Conservation (phyloP, 202 grass and related monocot species). For the Elaeis oleifera region DNA sequence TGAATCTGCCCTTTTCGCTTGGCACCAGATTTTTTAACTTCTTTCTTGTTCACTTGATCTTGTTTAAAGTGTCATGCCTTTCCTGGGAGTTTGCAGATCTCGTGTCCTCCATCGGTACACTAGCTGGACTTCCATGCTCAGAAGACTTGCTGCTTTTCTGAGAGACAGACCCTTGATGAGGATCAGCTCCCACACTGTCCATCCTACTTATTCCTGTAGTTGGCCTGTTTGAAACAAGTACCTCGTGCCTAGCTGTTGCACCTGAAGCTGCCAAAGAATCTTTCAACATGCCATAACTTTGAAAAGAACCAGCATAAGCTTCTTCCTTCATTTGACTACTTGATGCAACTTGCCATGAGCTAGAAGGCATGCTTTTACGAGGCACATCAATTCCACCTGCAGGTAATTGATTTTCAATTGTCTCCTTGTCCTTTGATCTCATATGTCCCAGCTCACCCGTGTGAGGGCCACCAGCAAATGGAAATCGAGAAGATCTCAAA, state of each 20-base stretch:
- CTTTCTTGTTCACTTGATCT: conserved; percentile 70
- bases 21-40: conserved; percentile 28
- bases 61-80: conserved; percentile 53
- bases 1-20: conserved; percentile 80
- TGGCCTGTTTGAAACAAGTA: conserved; percentile 33
- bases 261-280: conserved; percentile 31
- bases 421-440: conserved; percentile 70
- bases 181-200: conserved; percentile 43
- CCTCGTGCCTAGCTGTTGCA: conserved; percentile 31
- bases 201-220: conserved; percentile 37
- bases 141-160: conserved; percentile 70
- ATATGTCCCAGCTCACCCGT: conserved; percentile 44
- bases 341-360: conserved; percentile 62
- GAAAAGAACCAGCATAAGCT: conserved; percentile 27
- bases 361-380: conserved; percentile 42
- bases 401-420: conserved; percentile 40
- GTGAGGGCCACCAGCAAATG: conserved; percentile 56
- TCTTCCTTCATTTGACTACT: conserved; percentile 39
- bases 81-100: conserved; percentile 94
- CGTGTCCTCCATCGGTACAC: conserved; percentile 73
- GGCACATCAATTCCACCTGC: conserved; percentile 52
- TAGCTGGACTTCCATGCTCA: conserved; percentile 65
- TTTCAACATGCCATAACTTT: conserved; percentile 22
- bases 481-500: conserved; percentile 61
- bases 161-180: conserved; percentile 59